Evolutionary conservation across 2,329 filamentous ascomycete genomes (phyloP).

Genomic region (Calonectria henricotiae): DNA sequence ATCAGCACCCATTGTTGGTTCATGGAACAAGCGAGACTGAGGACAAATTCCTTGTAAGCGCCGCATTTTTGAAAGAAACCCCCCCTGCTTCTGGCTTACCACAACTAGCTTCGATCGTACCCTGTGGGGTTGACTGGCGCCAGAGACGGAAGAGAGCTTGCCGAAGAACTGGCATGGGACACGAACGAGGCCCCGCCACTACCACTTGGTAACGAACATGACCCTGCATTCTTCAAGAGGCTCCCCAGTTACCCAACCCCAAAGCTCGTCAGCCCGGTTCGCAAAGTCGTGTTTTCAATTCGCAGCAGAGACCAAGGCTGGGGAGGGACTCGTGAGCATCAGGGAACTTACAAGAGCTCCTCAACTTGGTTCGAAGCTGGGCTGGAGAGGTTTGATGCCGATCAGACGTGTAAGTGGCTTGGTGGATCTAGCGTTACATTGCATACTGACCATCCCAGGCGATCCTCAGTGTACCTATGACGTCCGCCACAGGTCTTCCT

Average conservation of each 20-base stretch:
- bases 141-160: constrained; percentile 49
- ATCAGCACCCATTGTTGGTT: constrained; percentile 47
- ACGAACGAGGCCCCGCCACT: constrained; percentile 52
- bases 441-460: constrained; percentile 45
- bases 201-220: constrained; percentile 51
- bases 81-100: constrained; percentile 25
- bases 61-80: background rate
- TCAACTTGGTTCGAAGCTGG: constrained; percentile 78
- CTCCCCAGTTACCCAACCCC: constrained; percentile 61
- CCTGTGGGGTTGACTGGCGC: constrained; percentile 58
- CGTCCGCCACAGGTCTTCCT: constrained; percentile 47
- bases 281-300: constrained; percentile 75
- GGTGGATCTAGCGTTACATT: too few species aligned
- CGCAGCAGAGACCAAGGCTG: constrained; percentile 74
- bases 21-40: constrained; percentile 48
- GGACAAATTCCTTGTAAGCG: constrained; percentile 58
- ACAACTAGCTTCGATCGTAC: constrained; percentile 57
- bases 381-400: constrained; percentile 69
- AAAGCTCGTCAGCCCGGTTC: constrained; percentile 66
- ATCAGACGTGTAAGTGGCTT: constrained; percentile 51
- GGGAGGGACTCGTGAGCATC: constrained; percentile 56
- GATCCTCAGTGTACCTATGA: constrained; percentile 55
- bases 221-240: constrained; percentile 53
- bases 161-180: constrained; percentile 54
- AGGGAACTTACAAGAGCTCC: constrained; percentile 64